Conservation (phyloP, 805 yeast genomes). For the Priceomyces fermenticarens region DNA sequence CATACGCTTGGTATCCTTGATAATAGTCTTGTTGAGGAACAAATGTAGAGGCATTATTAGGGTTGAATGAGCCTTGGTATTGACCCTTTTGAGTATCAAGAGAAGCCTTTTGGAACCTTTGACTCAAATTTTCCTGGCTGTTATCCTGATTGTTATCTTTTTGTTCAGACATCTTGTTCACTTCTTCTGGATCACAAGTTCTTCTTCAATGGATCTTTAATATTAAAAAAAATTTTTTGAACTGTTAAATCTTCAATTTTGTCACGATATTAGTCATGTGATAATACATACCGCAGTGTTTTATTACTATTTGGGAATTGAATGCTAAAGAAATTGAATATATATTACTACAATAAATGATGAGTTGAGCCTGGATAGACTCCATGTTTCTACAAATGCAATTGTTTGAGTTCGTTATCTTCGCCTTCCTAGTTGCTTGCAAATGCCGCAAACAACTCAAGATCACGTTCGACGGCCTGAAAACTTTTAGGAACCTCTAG, state of each 20-base stretch:
- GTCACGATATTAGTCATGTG: too few relatives aligned
- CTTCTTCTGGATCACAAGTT: background rate
- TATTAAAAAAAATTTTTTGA: too few relatives aligned
- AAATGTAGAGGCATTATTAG: conserved; percentile 48
- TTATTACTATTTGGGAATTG: too few relatives aligned
- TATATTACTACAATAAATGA: too few relatives aligned
- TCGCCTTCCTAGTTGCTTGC: background rate
- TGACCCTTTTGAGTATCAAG: conserved; percentile 23
- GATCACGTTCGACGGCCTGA: background rate
- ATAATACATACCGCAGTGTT: too few relatives aligned
- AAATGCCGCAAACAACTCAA: conserved; percentile 1
- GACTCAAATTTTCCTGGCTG: conserved; percentile 41
- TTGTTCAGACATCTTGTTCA: conserved; percentile 24
- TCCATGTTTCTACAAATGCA: background rate
- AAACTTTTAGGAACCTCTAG: conserved; percentile 2
- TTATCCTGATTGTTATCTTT: conserved; percentile 18
- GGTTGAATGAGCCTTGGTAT: conserved; percentile 35
- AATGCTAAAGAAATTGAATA: background rate
- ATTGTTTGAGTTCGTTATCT: too few relatives aligned
- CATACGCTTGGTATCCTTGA: conserved; percentile 13
- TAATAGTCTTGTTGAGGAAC: conserved; percentile 36
- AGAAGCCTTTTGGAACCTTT: conserved; percentile 42
- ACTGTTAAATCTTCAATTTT: too few relatives aligned
- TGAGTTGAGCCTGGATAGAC: background rate
- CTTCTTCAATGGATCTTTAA: too few relatives aligned